Evolutionary conservation across 2,329 filamentous ascomycete genomes (phyloP), one percentile per base, ranked within the genome.

Genomic region (Xylogone sp.): DNA sequence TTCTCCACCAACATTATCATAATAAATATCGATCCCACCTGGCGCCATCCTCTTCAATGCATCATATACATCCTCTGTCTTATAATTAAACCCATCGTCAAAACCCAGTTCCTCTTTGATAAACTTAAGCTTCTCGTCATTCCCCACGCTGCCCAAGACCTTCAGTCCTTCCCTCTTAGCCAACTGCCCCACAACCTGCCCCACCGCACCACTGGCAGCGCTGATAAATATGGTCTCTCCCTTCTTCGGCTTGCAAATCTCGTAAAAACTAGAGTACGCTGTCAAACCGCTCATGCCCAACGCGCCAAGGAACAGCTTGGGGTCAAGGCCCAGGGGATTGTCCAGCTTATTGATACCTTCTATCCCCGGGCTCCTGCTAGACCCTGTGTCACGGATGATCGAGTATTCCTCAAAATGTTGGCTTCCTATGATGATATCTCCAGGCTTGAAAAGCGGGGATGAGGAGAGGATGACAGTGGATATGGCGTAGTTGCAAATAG

Each of bases 241-340:
- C 69, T 84, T 83, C 47, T 69, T 82, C 21, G 88, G 87, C 72
- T 86, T 75, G 3, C 86, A 87, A 50, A 91, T 88, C 57, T 84
- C 84, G 68, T 89, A 88, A 60, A 91, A 81, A 0, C 82, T 87
- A 4, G 80, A 82, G 72, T 86, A 91, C 0, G 87, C 87, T 0
- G 87, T 90, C 59, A 90, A 69, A 29, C 87, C 87, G 13, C 86
- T 83, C 86, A 90, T 89, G 50, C 87, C 87, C 1, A 96, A 75
- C 1, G 85, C 77, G 29, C 89, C 90, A 10, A 92, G 70, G 73
- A 90, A 95, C 61, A 84, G 63, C 51, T 76, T 80, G 6, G 78
- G 69, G 57, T 88, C 83, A 42, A 91, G 71, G 54, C 78, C 75
- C 74, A 82, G 71, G 20, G 84, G 84, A 73, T 93, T 92, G 47